phyloP scores from a whole-genome alignment of 331 rosid genomes.

The Phaseolus coccineus region DNA sequence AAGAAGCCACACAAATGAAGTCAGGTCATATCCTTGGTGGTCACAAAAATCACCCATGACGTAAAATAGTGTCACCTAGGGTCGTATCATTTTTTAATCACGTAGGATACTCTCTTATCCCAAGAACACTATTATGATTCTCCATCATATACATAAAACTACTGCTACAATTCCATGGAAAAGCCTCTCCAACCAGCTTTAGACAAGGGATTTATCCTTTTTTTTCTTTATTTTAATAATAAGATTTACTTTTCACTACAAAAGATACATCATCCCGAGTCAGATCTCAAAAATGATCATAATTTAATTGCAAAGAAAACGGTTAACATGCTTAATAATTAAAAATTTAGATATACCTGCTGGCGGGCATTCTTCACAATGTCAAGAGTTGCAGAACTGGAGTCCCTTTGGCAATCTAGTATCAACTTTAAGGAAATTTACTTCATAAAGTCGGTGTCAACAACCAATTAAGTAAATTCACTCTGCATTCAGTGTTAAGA shows the following conservation, averaged over 20 bases:
- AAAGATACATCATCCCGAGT: conserved; percentile 2
- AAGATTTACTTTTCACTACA: conserved; percentile 17
- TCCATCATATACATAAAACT: conserved; percentile 83
- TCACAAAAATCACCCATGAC: too few relatives aligned
- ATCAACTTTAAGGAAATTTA: conserved; percentile 62
- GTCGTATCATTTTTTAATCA: conserved; percentile 14
- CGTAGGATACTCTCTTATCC: conserved; percentile 94
- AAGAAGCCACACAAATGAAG: too few relatives aligned
- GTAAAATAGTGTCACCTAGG: too few relatives aligned
- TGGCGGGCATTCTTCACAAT: conserved; percentile 76
- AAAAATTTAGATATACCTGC: conserved; percentile 59
- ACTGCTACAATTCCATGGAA: conserved; percentile 88
- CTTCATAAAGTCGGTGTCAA: conserved; percentile 28
- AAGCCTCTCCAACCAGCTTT: conserved; percentile 94
- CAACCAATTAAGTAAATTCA: conserved; percentile 24
- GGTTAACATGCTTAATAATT: conserved; percentile 25
- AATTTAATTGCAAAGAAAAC: conserved; percentile 13
- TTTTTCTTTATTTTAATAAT: too few relatives aligned
- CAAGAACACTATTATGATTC: conserved; percentile 96
- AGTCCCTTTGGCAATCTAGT: conserved; percentile 93
- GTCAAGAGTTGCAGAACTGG: conserved; percentile 79
- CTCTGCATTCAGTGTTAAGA: conserved; percentile 5
- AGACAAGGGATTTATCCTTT: too few relatives aligned
- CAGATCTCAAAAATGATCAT: conserved; percentile 17
- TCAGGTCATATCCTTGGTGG: too few relatives aligned